These are phyloP conservation scores for Phytophthora capsici DNA, from an alignment of 352 stramenopile species.

Conservation along the genomic window DNA sequence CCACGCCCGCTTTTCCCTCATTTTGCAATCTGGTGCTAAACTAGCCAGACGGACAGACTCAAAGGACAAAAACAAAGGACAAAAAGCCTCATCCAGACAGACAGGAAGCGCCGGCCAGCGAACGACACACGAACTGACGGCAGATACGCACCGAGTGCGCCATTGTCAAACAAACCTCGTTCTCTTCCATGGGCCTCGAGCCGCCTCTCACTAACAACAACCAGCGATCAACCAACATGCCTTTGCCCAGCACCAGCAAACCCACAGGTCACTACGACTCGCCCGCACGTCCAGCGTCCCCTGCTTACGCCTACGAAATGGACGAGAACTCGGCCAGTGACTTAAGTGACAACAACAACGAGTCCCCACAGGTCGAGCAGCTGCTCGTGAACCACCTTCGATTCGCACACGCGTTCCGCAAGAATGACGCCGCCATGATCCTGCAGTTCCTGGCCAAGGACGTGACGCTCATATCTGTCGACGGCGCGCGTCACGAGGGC, in stretches of 20 bases:
- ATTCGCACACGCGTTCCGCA: constrained; percentile 74
- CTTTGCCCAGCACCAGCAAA: constrained; percentile 11
- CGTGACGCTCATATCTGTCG: constrained; percentile 56
- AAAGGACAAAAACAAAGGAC: constrained; percentile 9
- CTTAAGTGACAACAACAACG: constrained; percentile 12
- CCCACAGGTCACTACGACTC: constrained; percentile 14
- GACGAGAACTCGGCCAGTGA: constrained; percentile 14
- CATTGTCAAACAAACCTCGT: constrained; percentile 24
- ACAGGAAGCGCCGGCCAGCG: constrained; percentile 8
- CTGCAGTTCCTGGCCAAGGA: constrained; percentile 69
- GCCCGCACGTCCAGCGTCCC: constrained; percentile 21
- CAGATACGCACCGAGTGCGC: constrained; percentile 3
- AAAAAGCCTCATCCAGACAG: constrained; percentile 9
- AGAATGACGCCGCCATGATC: constrained; percentile 77
- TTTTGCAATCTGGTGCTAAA: constrained; percentile 10
- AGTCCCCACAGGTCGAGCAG: constrained; percentile 43
- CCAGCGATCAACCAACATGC: constrained; percentile 13
- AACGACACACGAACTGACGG: constrained; percentile 5
- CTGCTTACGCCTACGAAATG: constrained; percentile 21
- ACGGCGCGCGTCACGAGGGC: constrained; percentile 52
- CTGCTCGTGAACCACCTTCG: constrained; percentile 63
- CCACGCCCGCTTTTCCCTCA: constrained; percentile 9
- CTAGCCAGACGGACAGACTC: constrained; percentile 18
- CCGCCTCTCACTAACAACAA: constrained; percentile 3
- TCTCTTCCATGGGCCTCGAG: constrained; percentile 27